Evolutionary conservation across 2,329 filamentous ascomycete species (phyloP), one percentile per base, ranked within the genome.

Genomic region (Neonectria neomacrospora): DNA sequence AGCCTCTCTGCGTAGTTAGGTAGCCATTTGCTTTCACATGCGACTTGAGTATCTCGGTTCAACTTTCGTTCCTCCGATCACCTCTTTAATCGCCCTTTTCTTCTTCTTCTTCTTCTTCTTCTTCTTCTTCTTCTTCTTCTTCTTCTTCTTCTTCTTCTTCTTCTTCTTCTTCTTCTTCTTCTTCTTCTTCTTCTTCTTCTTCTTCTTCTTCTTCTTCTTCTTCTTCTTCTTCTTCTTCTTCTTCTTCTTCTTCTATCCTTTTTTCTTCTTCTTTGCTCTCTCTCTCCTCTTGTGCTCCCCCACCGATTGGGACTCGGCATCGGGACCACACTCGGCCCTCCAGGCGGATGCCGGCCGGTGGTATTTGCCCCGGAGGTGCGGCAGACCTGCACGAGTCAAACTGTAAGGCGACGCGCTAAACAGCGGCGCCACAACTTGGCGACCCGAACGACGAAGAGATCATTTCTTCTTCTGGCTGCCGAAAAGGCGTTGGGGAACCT

Each of bases 351-450:
- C 45, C 54, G 42, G 48, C 54, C 30, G 48, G 47, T 18, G 37
- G 50, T 20, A 32, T 51, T 58, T 47, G 39, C 44, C 44, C 34
- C 52, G 44, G 45, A 61, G 44, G 44, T 53, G 50, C 28, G 45
- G 16, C 42, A 48, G 34, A 32, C 39, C 12, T 54, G 20, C 60
- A 42, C 54, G 59, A 62, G 60, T 63, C 54, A 63, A 58, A 41
- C 20, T 34, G 32, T 52, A 47, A 20, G 28, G n/a, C 52, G 20
- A 52, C 37, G 45, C 52, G 47, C 52, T 61, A 56, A 60, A 59
- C 48, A 67, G 55, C 62, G 61, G 58, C 67, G 65, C 68, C 65
- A 70, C 63, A 65, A 59, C 64, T 52, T 58, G 54, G 54, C 34
- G 34, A 18, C 47, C 34, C 44, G 42, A 18, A 41, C 60, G 16